A percentile compares a stretch with the other conserved stretches of the same genome.
These are phyloP conservation scores for Hagleromyces aurorensis DNA, from an alignment of 805 yeast species.

Conservation along the genomic window DNA sequence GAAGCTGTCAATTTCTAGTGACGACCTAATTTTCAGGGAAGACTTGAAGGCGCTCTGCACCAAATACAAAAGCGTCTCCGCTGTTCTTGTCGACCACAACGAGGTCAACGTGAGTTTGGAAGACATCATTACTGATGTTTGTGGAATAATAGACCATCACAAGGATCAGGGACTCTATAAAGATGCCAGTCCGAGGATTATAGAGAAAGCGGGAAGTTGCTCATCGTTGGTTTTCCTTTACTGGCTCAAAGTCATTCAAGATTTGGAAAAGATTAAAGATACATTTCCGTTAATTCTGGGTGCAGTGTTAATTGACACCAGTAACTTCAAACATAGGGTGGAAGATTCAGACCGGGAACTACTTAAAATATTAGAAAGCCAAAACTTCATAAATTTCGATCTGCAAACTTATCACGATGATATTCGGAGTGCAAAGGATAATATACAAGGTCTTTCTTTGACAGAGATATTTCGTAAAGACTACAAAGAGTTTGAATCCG, in stretches of 20 bases:
- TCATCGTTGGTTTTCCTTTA: slow-evolving; percentile 62
- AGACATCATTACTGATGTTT: slow-evolving; percentile 32
- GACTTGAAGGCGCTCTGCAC: slow-evolving; percentile 39
- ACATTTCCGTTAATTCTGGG: slow-evolving; percentile 46
- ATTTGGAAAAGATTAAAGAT: slow-evolving; percentile 23
- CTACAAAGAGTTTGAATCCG: slow-evolving; percentile 56
- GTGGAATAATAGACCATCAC: slow-evolving; percentile 81
- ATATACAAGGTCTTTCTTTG: slow-evolving; percentile 52
- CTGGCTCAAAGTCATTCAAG: slow-evolving; percentile 34
- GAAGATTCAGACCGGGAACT: slow-evolving; percentile 50
- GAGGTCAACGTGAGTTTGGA: slow-evolving; percentile 44
- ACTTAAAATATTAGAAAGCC: slow-evolving; percentile 33
- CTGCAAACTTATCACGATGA: slow-evolving; percentile 24
- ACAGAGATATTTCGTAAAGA: slow-evolving; percentile 70
- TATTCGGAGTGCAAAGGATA: slow-evolving; percentile 46
- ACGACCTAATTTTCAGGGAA: slow-evolving; percentile 54
- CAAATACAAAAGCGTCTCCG: slow-evolving; percentile 25
- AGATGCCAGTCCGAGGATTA: slow-evolving; percentile 53
- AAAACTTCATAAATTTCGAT: slow-evolving; percentile 15
- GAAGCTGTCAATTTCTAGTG: slow-evolving; percentile 38
- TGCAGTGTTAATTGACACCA: slow-evolving; percentile 72
- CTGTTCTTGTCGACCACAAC: slow-evolving; percentile 81
- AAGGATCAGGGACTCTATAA: slow-evolving; percentile 50
- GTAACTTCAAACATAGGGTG: slow-evolving; percentile 55
- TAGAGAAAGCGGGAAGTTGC: slow-evolving; percentile 68